Evolutionary conservation across 768 basidiomycete species (phyloP).

Genomic region (Rhizopogon sp.): DNA sequence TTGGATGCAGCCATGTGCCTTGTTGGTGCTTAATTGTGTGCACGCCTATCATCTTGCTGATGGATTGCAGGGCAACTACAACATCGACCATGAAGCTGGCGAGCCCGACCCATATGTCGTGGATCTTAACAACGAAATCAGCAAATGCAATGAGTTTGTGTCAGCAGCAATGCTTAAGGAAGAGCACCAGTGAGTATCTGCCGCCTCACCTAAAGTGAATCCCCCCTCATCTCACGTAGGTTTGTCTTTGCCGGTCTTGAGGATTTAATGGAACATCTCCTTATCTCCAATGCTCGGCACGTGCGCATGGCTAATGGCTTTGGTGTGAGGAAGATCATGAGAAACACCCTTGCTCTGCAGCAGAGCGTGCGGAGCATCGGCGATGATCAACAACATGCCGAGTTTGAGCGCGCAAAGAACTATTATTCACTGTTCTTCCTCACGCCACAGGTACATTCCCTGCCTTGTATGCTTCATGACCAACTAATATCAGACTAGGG

Average conservation of each 20-base stretch:
- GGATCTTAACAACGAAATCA: slow-evolving; percentile 79
- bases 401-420: slow-evolving; percentile 69
- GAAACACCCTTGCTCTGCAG: slow-evolving; percentile 88
- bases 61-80: slow-evolving; percentile 70
- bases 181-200: slow-evolving; percentile 58
- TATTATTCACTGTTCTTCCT: slow-evolving; percentile 79
- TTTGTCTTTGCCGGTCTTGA: slow-evolving; percentile 87
- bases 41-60: slow-evolving; percentile 3
- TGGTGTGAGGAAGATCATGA: slow-evolving; percentile 82
- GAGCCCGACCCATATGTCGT: slow-evolving; percentile 89
- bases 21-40: slow-evolving; percentile 34
- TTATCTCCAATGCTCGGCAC: slow-evolving; percentile 70
- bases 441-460: slow-evolving; percentile 57
- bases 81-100: slow-evolving; percentile 73
- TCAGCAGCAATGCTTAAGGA: slow-evolving; percentile 54
- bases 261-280: slow-evolving; percentile 75
- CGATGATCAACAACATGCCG: slow-evolving; percentile 51
- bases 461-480: slow-evolving; percentile 1
- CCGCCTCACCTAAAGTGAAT: not conserved
- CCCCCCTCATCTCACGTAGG: slow-evolving; percentile 34
- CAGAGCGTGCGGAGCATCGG: slow-evolving; percentile 82
- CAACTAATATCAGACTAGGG: slow-evolving; percentile 38
- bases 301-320: slow-evolving; percentile 65
- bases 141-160: slow-evolving; percentile 68
- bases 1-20: slow-evolving; percentile 75